Conservation (phyloP, 352 stramenopile species). For the Achlya hypogyna region DNA sequence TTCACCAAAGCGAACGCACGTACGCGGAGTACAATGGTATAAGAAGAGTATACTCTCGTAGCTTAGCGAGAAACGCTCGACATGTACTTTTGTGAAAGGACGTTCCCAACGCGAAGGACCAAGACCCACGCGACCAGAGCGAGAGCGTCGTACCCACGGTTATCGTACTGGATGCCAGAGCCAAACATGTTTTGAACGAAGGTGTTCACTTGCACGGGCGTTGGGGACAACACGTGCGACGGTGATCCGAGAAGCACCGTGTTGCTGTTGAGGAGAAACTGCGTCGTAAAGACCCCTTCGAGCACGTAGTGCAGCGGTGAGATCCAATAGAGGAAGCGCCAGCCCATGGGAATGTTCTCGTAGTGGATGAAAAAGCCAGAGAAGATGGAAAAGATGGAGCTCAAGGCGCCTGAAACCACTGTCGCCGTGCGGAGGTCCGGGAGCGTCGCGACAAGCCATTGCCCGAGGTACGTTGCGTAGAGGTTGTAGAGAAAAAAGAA, state of each 20-base stretch:
- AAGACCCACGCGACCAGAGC: slow-evolving; percentile 9
- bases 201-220: background rate
- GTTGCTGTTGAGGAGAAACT: slow-evolving; percentile 15
- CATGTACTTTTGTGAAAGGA: background rate
- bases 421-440: slow-evolving; percentile 9
- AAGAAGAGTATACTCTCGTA: too few relatives aligned
- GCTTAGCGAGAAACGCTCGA: background rate
- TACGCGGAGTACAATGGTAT: too few relatives aligned
- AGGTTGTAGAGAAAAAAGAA: slow-evolving; percentile 20
- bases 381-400: slow-evolving; percentile 21
- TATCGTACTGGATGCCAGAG: slow-evolving; percentile 7
- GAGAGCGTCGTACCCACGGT: slow-evolving; percentile 6
- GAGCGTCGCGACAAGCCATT: slow-evolving; percentile 1
- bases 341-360: slow-evolving; percentile 13
- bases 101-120: slow-evolving; percentile 2
- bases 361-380: slow-evolving; percentile 20
- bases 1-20: too few relatives aligned
- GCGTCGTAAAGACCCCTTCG: slow-evolving; percentile 16
- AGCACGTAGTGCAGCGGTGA: slow-evolving; percentile 19
- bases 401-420: slow-evolving; percentile 2
- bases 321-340: slow-evolving; percentile 17
- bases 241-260: slow-evolving; percentile 10
- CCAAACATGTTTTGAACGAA: slow-evolving; percentile 15
- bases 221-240: slow-evolving; percentile 3
- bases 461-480: slow-evolving; percentile 19